Percentiles rank a stretch among this genome's conserved stretches.
Evolutionary conservation across 805 yeast species (phyloP).

Genomic region (Tetrapisispora arboricola): DNA sequence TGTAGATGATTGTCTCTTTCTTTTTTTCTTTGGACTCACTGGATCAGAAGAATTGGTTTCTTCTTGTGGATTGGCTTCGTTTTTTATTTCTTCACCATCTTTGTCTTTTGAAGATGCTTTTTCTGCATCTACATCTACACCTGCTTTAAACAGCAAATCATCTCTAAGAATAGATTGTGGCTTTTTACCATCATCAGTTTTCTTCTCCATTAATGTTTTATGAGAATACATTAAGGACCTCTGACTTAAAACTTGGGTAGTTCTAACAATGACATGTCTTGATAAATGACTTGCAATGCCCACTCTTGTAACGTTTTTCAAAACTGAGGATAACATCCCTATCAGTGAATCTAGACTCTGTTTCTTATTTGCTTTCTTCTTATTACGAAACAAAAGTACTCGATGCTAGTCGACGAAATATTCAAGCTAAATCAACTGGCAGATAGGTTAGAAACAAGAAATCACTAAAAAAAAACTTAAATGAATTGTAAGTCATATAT

Average conservation of each 20-base stretch:
- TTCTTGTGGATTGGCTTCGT: slow-evolving; percentile 10
- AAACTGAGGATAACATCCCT: neutral
- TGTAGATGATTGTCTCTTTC: slow-evolving; percentile 57
- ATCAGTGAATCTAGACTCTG: neutral
- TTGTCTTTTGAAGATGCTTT: slow-evolving; percentile 2
- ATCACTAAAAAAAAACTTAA: no score
- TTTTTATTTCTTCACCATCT: slow-evolving; percentile 4
- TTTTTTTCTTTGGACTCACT: slow-evolving; percentile 21
- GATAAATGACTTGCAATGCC: neutral
- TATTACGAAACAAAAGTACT: neutral
- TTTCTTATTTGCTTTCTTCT: neutral
- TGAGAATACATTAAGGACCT: neutral
- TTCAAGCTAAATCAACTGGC: no score
- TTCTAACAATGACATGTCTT: neutral
- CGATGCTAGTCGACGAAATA: no score
- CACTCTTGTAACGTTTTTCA: neutral
- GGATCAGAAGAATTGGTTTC: slow-evolving; percentile 11
- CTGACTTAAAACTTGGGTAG: neutral
- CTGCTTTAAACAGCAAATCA: slow-evolving; percentile 74
- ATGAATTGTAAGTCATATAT: no score
- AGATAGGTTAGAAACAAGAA: no score
- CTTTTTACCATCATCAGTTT: neutral
- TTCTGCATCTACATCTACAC: slow-evolving; percentile 48
- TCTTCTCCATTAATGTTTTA: neutral
- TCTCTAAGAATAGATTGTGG: slow-evolving; percentile 59